phyloP scores from a whole-genome alignment of 1,284 basidiomycete species.

The Ustilago esculenta region DNA sequence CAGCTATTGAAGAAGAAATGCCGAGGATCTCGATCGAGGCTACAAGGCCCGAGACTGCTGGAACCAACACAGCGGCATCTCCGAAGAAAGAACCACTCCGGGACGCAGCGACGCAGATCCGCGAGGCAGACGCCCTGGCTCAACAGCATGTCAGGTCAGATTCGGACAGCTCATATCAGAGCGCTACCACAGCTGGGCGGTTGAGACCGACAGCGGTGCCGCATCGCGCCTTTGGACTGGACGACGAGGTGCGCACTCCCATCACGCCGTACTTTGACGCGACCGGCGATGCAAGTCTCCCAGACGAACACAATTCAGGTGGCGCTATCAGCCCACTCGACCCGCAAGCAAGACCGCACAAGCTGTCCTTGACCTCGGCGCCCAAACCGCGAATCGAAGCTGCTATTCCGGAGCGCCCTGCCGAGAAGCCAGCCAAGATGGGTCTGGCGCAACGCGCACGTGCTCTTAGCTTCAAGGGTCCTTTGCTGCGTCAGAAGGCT shows the following conservation, averaged over 20 bases:
- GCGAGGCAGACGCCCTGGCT: neutral
- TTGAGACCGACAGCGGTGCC: conserved; percentile 8
- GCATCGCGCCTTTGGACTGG: conserved; percentile 18
- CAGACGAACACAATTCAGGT: conserved; percentile 1
- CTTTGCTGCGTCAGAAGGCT: conserved; percentile 30
- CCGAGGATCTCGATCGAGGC: conserved; percentile 24
- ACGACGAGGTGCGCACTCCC: conserved; percentile 49
- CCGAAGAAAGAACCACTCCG: conserved; percentile 6
- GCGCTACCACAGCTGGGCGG: conserved; percentile 9
- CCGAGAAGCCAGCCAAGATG: conserved; percentile 31
- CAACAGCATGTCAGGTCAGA: conserved; percentile 41
- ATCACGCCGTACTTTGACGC: conserved; percentile 58
- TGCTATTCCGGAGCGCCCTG: neutral
- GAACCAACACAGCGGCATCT: neutral
- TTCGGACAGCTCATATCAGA: conserved; percentile 48
- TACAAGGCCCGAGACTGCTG: neutral
- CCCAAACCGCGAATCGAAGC: conserved; percentile 1
- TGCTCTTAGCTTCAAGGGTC: conserved; percentile 42
- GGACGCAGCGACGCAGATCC: neutral
- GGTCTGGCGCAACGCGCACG: conserved; percentile 37
- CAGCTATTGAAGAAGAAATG: conserved; percentile 26
- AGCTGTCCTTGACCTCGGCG: conserved; percentile 7
- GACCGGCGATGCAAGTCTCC: conserved; percentile 8
- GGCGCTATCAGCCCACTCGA: neutral
- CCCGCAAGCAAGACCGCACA: neutral